Base-by-base conservation (phyloP, 352 stramenopile genomes). In the Phytophthora kernoviae region DNA sequence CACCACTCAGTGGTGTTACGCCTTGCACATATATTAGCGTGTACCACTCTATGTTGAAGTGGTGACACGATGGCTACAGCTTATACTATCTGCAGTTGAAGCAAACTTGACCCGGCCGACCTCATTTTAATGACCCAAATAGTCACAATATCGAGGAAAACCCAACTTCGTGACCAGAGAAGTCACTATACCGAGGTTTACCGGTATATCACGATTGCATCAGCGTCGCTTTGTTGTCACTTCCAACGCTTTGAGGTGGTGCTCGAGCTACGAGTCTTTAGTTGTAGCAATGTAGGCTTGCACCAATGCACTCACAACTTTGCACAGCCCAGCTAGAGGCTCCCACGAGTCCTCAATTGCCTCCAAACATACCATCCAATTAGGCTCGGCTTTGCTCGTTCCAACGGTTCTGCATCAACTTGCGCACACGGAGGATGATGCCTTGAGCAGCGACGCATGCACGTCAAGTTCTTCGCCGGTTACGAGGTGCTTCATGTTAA, bases 261-360 rank as follows among this genome's bases (percentile, higher is more conserved):
- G 2, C 20, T 64, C 32, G 2, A 49, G 22, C 48, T 57, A 52
- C 5, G 20, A 9, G 30, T 48, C 55, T 24, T 58, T 48, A 17
- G 20, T n/a, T 42, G 15, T 34, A 20, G 40, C 47, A 57, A 54
- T 33, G 37, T 54, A 59, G 3, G 7, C 22, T 54, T 51, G 41
- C 10, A 65, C 49, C 15, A 60, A 46, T 27, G 49, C 10, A 56
- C 33, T 44, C 42, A 60, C 42, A 36, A 54, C 41, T 32, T 65
- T 65, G 49, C 54, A 17, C 24, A 59, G 7, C 14, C 9, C 21
- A 11, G 20, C 9, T 14, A 65, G 34, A 45, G 44, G 58, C 50
- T 67, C 58, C 44, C 51, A 62, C 20, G 45, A 67, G 32, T 62
- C 52, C 45, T 68, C 52, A 17, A 68, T 58, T 24, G 37, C 15